Conservation (phyloP, 371 early-diverging fungal genomes). For the Mucor sp. region DNA sequence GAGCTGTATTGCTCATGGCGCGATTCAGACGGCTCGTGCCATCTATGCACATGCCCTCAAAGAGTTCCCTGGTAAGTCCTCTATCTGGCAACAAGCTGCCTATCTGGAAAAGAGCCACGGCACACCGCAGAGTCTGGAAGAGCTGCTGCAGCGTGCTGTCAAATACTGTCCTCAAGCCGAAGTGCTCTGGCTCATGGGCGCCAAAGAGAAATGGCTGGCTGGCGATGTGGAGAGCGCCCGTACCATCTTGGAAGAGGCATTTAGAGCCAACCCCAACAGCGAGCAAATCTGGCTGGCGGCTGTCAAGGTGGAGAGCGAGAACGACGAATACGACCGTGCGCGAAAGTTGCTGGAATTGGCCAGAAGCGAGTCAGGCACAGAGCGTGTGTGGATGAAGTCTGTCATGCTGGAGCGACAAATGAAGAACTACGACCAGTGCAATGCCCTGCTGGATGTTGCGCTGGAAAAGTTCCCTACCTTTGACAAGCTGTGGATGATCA, state of each 20-base stretch:
- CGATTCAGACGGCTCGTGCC: slow-evolving; percentile 85
- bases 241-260: slow-evolving; percentile 83
- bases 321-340: slow-evolving; percentile 82
- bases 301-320: slow-evolving; percentile 93
- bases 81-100: slow-evolving; percentile 89
- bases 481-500: slow-evolving; percentile 94
- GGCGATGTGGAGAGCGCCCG: slow-evolving; percentile 90
- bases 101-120: slow-evolving; percentile 89
- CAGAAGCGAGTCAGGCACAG: slow-evolving; percentile 68
- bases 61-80: slow-evolving; percentile 76
- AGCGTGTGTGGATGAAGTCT: slow-evolving; percentile 95
- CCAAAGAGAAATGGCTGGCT: slow-evolving; percentile 93
- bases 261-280: slow-evolving; percentile 88
- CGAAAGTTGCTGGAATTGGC: slow-evolving; percentile 77
- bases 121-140: slow-evolving; percentile 75
- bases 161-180: slow-evolving; percentile 92
- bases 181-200: slow-evolving; percentile 95
- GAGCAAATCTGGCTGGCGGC: slow-evolving; percentile 96
- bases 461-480: slow-evolving; percentile 72
- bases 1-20: slow-evolving; percentile 60
- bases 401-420: slow-evolving; percentile 86
- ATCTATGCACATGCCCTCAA: slow-evolving; percentile 85
- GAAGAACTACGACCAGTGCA: slow-evolving; percentile 65
- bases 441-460: slow-evolving; percentile 72
- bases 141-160: slow-evolving; percentile 83